Evolutionary conservation across 495 filamentous ascomycete genomes (phyloP).

Genomic region (Copromyces sp.): DNA sequence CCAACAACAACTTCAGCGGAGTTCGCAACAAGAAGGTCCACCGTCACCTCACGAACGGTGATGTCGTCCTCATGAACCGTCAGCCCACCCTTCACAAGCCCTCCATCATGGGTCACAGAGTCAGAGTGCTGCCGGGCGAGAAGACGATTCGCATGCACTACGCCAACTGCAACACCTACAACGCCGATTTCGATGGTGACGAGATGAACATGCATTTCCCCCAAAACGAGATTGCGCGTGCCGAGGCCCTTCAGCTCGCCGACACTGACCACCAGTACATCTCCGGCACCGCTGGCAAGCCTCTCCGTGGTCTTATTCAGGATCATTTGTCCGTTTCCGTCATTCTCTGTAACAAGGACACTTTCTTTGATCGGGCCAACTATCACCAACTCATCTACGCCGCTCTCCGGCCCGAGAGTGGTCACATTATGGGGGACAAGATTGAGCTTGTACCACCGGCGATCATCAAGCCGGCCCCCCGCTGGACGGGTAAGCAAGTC

Average conservation of each 20-base stretch:
- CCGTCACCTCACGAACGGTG: slow-evolving; percentile 89
- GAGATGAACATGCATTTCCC: slow-evolving; percentile 99
- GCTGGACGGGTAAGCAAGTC: slow-evolving; percentile 98
- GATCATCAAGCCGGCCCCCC: slow-evolving; percentile 63
- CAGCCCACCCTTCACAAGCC: slow-evolving; percentile 99
- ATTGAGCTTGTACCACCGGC: slow-evolving; percentile 74
- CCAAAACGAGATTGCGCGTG: slow-evolving; percentile 87
- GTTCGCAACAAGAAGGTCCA: slow-evolving; percentile 92
- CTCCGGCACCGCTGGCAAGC: slow-evolving; percentile 86
- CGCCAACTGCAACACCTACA: slow-evolving; percentile 99
- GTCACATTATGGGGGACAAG: slow-evolving; percentile 57
- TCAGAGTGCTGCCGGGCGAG: slow-evolving; percentile 82
- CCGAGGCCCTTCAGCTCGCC: slow-evolving; percentile 83
- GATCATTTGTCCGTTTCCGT: slow-evolving; percentile 96
- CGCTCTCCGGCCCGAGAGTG: slow-evolving; percentile 79
- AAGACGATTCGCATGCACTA: slow-evolving; percentile 99
- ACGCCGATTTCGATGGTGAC: slow-evolving; percentile 99
- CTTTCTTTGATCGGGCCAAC: slow-evolving; percentile 79
- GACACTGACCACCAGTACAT: slow-evolving; percentile 98
- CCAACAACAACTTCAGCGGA: slow-evolving; percentile 61
- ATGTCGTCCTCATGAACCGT: slow-evolving; percentile 97
- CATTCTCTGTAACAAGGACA: slow-evolving; percentile 81
- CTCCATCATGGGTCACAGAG: slow-evolving; percentile 98
- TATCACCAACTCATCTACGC: slow-evolving; percentile 90
- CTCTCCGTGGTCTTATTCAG: slow-evolving; percentile 92